Evolutionary conservation across 2,329 filamentous ascomycete species (phyloP), one percentile per base, ranked within the genome.

Genomic region (Stagonosporopsis vannaccii): DNA sequence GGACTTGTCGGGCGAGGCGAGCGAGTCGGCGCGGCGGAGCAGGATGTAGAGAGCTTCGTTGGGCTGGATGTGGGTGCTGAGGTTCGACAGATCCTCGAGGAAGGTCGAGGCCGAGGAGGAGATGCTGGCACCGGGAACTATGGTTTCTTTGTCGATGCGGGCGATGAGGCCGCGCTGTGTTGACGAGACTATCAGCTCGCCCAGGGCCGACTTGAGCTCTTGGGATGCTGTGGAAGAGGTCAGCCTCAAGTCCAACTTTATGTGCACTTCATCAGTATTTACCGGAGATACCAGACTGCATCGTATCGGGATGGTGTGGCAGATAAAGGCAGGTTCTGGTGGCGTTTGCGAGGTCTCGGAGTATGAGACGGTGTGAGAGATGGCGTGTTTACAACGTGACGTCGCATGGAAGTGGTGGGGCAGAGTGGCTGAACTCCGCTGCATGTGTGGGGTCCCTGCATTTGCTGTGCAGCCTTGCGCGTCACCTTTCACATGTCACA

Each of bases 211-310:
- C 72, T 87, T 84, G 60, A 95, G 88, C 82, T 94, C 91, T 77
- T 88, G 77, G 53, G 91, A 93, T 63, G 89, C 91, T 69, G 52
- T 52, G 35, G 12, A 25, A 51, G 39, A 37, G n/a, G 61, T 72
- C 60, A 67, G 65, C 17, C 6, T n/a, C 17, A 4, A 17, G 2
- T n/a, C 28, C 20, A n/a, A 26, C 33, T 40, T 26, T 43, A 20
- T 12, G 15, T 28, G 3, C 1, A 8, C 4, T 17, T 15, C 9
- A 7, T 20, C 35, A 20, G 25, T 30, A 37, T 70, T 46, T 81
- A 89, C 89, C 89, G 77, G 88, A 86, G 67, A 92, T 92, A 77
- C 90, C 89, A 32, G 90, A 92, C 81, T 92, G 89, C 90, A 92
- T 92, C 51, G 66, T 83, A 56, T 23, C 25, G 20, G n/a, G 13